A percentile compares a stretch with the other conserved stretches of the same genome.
These are phyloP conservation scores for Exophiala xenobiotica DNA, from an alignment of 2,329 filamentous ascomycete genomes.

Conservation along the genomic window DNA sequence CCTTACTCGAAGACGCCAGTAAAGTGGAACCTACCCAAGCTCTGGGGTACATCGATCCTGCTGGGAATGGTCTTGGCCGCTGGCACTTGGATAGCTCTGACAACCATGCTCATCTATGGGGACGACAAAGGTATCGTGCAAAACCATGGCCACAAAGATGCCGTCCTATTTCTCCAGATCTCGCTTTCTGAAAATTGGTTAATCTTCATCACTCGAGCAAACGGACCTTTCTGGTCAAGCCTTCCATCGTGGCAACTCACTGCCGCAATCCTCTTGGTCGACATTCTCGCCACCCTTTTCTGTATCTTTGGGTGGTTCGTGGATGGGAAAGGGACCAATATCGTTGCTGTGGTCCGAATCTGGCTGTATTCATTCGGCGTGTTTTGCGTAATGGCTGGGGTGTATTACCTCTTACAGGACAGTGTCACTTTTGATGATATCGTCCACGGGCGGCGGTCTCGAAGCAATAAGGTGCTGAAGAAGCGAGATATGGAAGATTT, in stretches of 20 bases:
- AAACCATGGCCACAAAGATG: constrained; percentile 79
- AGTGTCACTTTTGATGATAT: constrained; percentile 83
- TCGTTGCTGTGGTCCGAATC: constrained; percentile 81
- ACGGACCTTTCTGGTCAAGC: constrained; percentile 88
- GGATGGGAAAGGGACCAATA: constrained; percentile 62
- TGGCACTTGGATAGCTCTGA: constrained; percentile 86
- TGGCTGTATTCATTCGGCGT: constrained; percentile 91
- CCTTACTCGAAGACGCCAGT: constrained; percentile 82
- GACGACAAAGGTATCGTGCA: constrained; percentile 80
- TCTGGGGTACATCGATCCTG: constrained; percentile 88
- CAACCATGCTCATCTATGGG: constrained; percentile 71
- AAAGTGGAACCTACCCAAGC: constrained; percentile 92
- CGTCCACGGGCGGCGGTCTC: constrained; percentile 77
- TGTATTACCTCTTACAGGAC: constrained; percentile 80
- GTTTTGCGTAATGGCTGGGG: constrained; percentile 76
- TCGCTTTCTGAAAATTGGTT: constrained; percentile 93
- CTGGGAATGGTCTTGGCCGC: constrained; percentile 77
- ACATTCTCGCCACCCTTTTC: constrained; percentile 82
- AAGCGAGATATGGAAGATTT: constrained; percentile 87
- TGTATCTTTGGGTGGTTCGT: constrained; percentile 82
- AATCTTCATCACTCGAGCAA: constrained; percentile 93
- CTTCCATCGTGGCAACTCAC: constrained; percentile 82
- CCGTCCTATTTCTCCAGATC: constrained; percentile 84
- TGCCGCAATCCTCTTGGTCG: constrained; percentile 76
- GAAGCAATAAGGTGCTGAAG: constrained; percentile 73